phyloP scores from a whole-genome alignment of 768 basidiomycete species.

The Leccinum rimulosum region DNA sequence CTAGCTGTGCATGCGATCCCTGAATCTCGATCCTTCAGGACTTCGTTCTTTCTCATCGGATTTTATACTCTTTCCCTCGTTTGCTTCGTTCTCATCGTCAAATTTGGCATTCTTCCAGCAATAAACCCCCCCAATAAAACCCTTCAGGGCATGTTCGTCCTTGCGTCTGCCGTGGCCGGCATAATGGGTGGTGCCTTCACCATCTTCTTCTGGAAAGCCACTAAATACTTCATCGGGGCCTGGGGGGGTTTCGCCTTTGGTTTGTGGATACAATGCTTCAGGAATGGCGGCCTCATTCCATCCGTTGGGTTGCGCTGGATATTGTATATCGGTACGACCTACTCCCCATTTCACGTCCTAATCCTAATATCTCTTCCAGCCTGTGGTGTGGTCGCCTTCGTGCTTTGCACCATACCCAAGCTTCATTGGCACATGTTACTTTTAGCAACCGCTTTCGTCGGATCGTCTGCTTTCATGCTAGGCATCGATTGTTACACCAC shows the following conservation, averaged over 20 bases:
- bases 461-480: slow-evolving; percentile 85
- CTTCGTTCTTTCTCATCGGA: slow-evolving; percentile 90
- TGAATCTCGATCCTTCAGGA: slow-evolving; percentile 48
- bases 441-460: slow-evolving; percentile 84
- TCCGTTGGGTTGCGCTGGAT: slow-evolving; percentile 85
- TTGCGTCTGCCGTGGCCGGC: slow-evolving; percentile 77
- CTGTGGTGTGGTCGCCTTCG: slow-evolving; percentile 74
- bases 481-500: slow-evolving; percentile 94
- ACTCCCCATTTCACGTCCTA: slow-evolving; percentile 18
- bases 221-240: slow-evolving; percentile 70
- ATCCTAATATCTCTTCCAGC: slow-evolving; percentile 39
- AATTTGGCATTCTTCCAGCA: slow-evolving; percentile 82
- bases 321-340: slow-evolving; percentile 68
- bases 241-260: slow-evolving; percentile 77
- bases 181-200: slow-evolving; percentile 80
- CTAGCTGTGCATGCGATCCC: neutral
- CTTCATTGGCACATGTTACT: slow-evolving; percentile 87
- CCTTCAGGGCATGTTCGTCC: slow-evolving; percentile 86
- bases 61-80: slow-evolving; percentile 87
- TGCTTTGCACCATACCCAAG: slow-evolving; percentile 80
- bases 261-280: slow-evolving; percentile 85
- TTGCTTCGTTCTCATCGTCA: slow-evolving; percentile 83
- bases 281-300: slow-evolving; percentile 75
- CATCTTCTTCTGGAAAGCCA: slow-evolving; percentile 91
- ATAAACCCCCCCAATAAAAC: slow-evolving; percentile 77